Conservation (phyloP, 2,329 filamentous ascomycete species). For the Pestalotiopsis sp. region DNA sequence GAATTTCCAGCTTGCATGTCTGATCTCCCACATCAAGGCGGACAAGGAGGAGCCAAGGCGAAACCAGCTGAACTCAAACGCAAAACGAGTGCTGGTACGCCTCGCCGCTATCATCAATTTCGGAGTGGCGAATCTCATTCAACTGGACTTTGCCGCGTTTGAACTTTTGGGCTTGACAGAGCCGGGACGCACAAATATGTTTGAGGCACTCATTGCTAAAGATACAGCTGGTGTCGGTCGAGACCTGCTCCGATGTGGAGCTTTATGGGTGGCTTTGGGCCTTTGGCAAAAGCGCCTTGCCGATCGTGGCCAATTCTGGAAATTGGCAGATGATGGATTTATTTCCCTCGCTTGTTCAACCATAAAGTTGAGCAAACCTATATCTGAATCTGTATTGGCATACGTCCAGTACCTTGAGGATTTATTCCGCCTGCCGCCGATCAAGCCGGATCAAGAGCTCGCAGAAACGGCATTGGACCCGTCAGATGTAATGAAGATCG, state of each 20-base stretch:
- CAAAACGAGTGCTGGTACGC: not conserved
- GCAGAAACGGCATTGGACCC: not conserved
- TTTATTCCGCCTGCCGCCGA: not conserved
- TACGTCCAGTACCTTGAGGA: not conserved
- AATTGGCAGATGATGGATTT: not conserved
- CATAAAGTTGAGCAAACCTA: not conserved
- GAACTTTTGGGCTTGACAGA: not conserved
- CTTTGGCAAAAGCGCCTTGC: not conserved
- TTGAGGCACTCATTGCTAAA: too few species aligned
- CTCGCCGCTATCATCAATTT: not conserved
- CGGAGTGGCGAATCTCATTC: not conserved
- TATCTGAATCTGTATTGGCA: not conserved
- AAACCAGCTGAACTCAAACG: not conserved
- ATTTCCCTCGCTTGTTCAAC: too few species aligned
- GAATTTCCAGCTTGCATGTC: not conserved
- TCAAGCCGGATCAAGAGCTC: not conserved
- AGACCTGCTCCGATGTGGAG: not conserved
- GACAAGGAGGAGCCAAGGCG: too few species aligned
- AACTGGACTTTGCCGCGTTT: not conserved
- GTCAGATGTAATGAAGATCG: not conserved
- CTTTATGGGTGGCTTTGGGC: not conserved
- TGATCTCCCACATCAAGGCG: not conserved
- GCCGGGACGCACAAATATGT: too few species aligned
- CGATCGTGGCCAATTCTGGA: not conserved
- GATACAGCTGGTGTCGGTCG: too few species aligned